Evolutionary conservation across 1,139 yeast species (phyloP).

Genomic region (Zhuliangozyma blackwelliae): DNA sequence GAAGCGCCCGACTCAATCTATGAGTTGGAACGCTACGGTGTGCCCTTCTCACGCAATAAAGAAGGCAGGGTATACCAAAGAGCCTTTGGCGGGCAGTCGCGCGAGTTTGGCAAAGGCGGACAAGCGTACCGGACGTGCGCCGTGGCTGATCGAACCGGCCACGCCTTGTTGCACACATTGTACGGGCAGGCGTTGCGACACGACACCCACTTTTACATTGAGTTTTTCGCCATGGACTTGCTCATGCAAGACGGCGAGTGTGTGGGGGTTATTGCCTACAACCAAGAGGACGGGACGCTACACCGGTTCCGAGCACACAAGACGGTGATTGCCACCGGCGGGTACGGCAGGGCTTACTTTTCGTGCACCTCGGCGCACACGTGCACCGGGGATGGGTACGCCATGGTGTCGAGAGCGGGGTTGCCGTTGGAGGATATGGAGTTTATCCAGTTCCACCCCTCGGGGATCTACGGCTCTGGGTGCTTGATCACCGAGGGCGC

Average conservation of each 20-base stretch:
- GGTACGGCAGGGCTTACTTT: slow-evolving; percentile 97
- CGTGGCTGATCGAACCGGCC: slow-evolving; percentile 98
- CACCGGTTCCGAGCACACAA: slow-evolving; percentile 97
- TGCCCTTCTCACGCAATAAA: slow-evolving; percentile 95
- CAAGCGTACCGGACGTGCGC: slow-evolving; percentile 99
- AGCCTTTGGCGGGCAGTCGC: slow-evolving; percentile 97
- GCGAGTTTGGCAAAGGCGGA: slow-evolving; percentile 95
- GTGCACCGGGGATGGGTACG: slow-evolving; percentile 98
- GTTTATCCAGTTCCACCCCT: slow-evolving; percentile 98
- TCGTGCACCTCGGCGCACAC: slow-evolving; percentile 99
- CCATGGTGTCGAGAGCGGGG: slow-evolving; percentile 98
- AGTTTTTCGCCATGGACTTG: slow-evolving; percentile 92
- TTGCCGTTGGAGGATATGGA: slow-evolving; percentile 95
- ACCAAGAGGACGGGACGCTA: slow-evolving; percentile 97
- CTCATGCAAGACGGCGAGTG: slow-evolving; percentile 94
- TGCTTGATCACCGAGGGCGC: slow-evolving; percentile 99
- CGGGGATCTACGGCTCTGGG: slow-evolving; percentile 98
- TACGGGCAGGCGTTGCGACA: slow-evolving; percentile 96
- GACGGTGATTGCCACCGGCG: slow-evolving; percentile 97
- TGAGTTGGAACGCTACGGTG: slow-evolving; percentile 96
- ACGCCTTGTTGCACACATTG: slow-evolving; percentile 89
- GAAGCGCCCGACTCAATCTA: slow-evolving; percentile 95
- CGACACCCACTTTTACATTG: slow-evolving; percentile 96
- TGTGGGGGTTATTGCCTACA: slow-evolving; percentile 95
- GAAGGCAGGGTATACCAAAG: slow-evolving; percentile 97